These are phyloP conservation scores for Deinandra increscens DNA, from an alignment of 129 eudicot genomes.

Conservation along the genomic window DNA sequence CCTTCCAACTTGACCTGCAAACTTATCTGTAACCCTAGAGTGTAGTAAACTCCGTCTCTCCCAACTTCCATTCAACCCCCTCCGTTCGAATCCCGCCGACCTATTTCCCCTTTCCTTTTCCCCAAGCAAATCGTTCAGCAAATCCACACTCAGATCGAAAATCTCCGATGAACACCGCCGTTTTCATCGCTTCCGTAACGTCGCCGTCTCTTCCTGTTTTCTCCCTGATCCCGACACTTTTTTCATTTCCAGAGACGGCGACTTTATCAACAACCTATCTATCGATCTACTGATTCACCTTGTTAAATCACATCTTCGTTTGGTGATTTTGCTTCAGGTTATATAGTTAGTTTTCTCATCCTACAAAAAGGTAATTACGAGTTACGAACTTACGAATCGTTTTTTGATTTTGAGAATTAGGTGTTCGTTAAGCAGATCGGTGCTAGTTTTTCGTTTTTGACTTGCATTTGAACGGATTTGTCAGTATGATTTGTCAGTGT, in stretches of 20 bases:
- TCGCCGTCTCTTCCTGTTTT: constrained; percentile 36
- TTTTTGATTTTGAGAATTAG: not conserved
- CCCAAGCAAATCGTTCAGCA: constrained; percentile 15
- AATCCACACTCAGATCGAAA: constrained; percentile 21
- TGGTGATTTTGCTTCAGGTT: constrained; percentile 18
- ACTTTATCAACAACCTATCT: constrained; percentile 26
- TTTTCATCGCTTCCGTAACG: constrained; percentile 25
- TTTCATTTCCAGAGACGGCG: constrained; percentile 34
- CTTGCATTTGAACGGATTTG: not conserved
- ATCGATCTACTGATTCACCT: constrained; percentile 26
- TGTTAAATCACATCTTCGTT: constrained; percentile 7
- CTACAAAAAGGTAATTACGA: constrained; percentile 19
- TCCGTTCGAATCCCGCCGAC: constrained; percentile 20
- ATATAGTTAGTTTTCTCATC: constrained; percentile 7
- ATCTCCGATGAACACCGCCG: constrained; percentile 25
- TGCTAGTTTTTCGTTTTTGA: constrained; percentile 2
- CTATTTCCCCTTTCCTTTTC: constrained; percentile 13
- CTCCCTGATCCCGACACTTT: not conserved
- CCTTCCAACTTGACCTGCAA: constrained; percentile 17
- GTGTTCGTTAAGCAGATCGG: constrained; percentile 13
- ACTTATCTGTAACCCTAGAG: constrained; percentile 33
- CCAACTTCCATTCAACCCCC: not conserved
- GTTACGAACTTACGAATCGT: not conserved
- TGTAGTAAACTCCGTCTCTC: not conserved
- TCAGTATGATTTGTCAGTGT: not conserved